Conservation (phyloP, 2,329 filamentous ascomycete species). For the Colletotrichum brevisporum region DNA sequence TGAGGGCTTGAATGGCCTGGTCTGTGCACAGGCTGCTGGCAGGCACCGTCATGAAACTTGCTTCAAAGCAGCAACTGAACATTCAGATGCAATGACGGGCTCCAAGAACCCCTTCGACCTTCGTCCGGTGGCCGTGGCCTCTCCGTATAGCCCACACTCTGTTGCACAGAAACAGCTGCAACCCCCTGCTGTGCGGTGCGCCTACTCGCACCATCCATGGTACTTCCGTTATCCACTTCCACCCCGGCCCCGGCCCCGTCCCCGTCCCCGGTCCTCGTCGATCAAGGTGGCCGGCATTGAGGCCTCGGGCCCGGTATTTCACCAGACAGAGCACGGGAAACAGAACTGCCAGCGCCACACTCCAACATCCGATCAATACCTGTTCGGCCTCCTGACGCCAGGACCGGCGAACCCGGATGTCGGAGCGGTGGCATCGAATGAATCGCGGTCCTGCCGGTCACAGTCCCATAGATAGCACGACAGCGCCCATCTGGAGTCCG, state of each 20-base stretch:
- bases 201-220: slow-evolving; percentile 17
- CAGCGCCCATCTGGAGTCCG: slow-evolving; percentile 47
- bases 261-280: not conserved
- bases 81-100: slow-evolving; percentile 23
- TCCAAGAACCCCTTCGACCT: slow-evolving; percentile 25
- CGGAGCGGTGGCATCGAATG: slow-evolving; percentile 51
- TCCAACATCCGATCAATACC: slow-evolving; percentile 48
- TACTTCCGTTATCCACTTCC: slow-evolving; percentile 33
- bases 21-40: slow-evolving; percentile 28
- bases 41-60: not conserved
- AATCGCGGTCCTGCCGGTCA: slow-evolving; percentile 48
- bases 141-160: slow-evolving; percentile 28
- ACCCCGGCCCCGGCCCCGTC: slow-evolving; percentile 36
- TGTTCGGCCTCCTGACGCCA: slow-evolving; percentile 63
- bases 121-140: slow-evolving; percentile 20
- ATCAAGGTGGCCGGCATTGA: slow-evolving; percentile 29
- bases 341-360: slow-evolving; percentile 29
- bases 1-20: not conserved
- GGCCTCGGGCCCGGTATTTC: slow-evolving; percentile 10
- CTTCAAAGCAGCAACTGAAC: slow-evolving; percentile 41
- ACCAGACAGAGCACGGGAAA: slow-evolving; percentile 2
- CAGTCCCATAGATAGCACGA: slow-evolving; percentile 35
- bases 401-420: slow-evolving; percentile 48
- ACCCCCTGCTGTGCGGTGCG: slow-evolving; percentile 26
- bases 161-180: slow-evolving; percentile 45